Evolutionary conservation across 2,329 filamentous ascomycete genomes (phyloP), one percentile per base, ranked within the genome.

Genomic region (Penicillium sp.): DNA sequence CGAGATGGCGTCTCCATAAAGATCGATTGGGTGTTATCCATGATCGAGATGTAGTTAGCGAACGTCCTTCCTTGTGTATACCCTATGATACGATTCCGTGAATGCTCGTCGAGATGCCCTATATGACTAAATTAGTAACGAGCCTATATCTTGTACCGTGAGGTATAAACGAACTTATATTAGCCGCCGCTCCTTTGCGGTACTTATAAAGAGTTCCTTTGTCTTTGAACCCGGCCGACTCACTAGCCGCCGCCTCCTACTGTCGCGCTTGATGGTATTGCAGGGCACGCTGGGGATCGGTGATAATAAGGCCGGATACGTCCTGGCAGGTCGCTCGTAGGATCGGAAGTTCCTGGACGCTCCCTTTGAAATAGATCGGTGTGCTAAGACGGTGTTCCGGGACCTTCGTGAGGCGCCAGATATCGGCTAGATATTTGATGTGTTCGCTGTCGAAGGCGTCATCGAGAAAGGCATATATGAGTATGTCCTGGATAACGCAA

Each of bases 371-470:
- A 38, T 70, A 33, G 42, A 72, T 68, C 4, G 65, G 70, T 19
- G 64, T 68, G 42, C 68, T 71, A 19, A 64, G 63, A 9, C 63
- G 62, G 60, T 70, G 64, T 8, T 60, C 62, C n/a, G 62, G 70
- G 8, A 71, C 50, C 13, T 63, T 15, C 12, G 61, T 72, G n/a
- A 66, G 63, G 12, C 33, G 50, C 68, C 53, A 72, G 19, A 71
- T 65, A 58, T 71, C 65, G 22, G 47, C 15, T 24, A 65, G 68
- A 19, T 33, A 35, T 47, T 69, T 68, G 9, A 70, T 70, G 47
- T 66, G 38, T 24, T 63, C 47, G 38, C 70, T 70, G 19, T 49
- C 56, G 60, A 70, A 72, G 6, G 63, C 59, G 44, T 67, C 60
- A 62, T 65, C 68, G 51, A 58, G 66, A 57, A 69, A 71, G 24